Evolutionary conservation across 192 early-diverging fungal genomes (phyloP).

Genomic region (Thamnidium elegans): DNA sequence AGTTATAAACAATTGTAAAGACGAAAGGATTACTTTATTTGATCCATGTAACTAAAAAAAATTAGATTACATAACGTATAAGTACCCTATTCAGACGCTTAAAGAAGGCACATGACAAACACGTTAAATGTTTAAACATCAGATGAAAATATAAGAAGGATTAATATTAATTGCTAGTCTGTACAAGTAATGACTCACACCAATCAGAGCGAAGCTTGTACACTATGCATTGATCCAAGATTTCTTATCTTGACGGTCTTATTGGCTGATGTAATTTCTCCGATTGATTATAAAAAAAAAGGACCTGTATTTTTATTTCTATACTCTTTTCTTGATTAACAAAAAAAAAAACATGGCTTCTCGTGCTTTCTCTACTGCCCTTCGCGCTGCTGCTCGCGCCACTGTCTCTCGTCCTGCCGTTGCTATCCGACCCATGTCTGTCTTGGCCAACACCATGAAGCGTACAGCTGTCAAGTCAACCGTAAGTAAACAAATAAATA

Average conservation of each 20-base stretch:
- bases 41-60: no score
- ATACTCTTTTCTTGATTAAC: constrained; percentile 8
- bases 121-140: no score
- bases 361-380: constrained; percentile 33
- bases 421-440: constrained; percentile 26
- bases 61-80: no score
- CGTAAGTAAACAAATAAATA: constrained; percentile 2
- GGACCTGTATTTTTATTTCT: background rate
- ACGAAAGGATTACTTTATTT: no score
- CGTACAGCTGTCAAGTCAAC: constrained; percentile 28
- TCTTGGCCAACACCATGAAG: constrained; percentile 19
- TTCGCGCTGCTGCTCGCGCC: constrained; percentile 34
- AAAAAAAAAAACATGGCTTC: constrained; percentile 26
- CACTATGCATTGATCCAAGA: constrained; percentile 20
- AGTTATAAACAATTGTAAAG: no score
- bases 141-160: no score
- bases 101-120: no score
- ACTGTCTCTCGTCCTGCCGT: constrained; percentile 25
- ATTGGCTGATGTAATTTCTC: constrained; percentile 16
- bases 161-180: no score
- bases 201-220: constrained; percentile 16
- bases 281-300: constrained; percentile 2
- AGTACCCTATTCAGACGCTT: no score
- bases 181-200: constrained; percentile 30
- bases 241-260: background rate